Evolutionary conservation across 192 early-diverging fungal genomes (phyloP).

Genomic region (Phlyctochytrium bullatum): DNA sequence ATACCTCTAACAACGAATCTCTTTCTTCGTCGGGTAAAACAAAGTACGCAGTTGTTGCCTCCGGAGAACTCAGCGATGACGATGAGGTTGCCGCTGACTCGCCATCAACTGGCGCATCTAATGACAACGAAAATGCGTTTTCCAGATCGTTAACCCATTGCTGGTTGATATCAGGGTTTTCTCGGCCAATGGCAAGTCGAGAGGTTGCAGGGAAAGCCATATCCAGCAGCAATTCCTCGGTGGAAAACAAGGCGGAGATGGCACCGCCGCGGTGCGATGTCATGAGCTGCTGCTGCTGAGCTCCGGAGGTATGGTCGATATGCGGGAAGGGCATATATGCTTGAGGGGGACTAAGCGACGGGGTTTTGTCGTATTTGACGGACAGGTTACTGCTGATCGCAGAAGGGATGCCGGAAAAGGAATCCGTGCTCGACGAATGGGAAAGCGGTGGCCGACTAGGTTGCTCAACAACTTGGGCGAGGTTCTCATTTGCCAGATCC

Average conservation of each 20-base stretch:
- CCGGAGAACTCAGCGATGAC: no score
- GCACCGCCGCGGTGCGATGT: not conserved
- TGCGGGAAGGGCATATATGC: no score
- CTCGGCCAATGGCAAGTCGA: not conserved
- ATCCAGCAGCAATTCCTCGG: slow-evolving; percentile 1
- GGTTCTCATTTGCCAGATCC: no score
- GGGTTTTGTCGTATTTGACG: no score
- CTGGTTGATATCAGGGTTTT: not conserved
- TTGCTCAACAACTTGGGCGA: no score
- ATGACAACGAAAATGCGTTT: not conserved
- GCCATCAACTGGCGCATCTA: not conserved
- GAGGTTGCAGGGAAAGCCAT: slow-evolving; percentile 1
- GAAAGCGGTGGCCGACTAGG: no score
- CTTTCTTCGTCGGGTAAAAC: not conserved
- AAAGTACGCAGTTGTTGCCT: no score
- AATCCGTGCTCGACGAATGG: not conserved
- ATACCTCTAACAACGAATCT: not conserved
- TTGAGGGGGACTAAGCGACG: no score
- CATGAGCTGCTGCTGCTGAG: no score
- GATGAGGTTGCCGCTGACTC: no score
- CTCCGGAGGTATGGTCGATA: no score
- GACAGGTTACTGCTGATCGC: not conserved
- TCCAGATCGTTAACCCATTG: not conserved
- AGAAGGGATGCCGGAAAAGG: not conserved
- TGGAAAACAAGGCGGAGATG: not conserved